These are phyloP conservation scores for Diddensiella caesifluorescens DNA, from an alignment of 805 yeast species.

Conservation along the genomic window DNA sequence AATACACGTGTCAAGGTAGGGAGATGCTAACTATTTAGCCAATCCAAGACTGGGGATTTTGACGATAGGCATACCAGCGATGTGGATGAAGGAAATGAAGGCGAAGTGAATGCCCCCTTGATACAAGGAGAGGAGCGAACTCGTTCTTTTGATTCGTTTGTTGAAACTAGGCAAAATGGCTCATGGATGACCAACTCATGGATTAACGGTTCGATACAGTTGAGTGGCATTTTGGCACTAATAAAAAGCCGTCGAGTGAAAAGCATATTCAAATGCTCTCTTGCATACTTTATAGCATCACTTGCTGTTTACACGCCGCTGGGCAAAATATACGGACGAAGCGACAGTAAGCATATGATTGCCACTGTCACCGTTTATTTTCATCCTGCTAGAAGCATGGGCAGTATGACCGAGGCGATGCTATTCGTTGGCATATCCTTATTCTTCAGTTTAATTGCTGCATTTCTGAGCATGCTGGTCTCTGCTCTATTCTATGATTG, in stretches of 20 bases:
- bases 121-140: too few relatives aligned
- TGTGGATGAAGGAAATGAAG: too few relatives aligned
- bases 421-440: constrained; percentile 54
- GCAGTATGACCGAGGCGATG: constrained; percentile 73
- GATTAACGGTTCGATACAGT: background rate
- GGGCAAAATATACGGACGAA: constrained; percentile 49
- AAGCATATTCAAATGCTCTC: constrained; percentile 52
- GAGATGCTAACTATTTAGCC: too few relatives aligned
- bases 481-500: constrained; percentile 42
- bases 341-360: constrained; percentile 73
- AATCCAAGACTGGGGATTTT: too few relatives aligned
- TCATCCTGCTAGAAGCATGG: constrained; percentile 74
- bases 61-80: too few relatives aligned
- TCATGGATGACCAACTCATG: background rate
- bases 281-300: constrained; percentile 73
- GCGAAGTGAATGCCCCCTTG: too few relatives aligned
- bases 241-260: constrained; percentile 10
- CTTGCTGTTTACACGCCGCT: constrained; percentile 55
- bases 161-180: background rate
- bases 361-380: constrained; percentile 83
- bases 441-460: constrained; percentile 47
- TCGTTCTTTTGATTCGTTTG: too few relatives aligned
- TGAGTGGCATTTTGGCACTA: background rate
- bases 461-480: constrained; percentile 47
- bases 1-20: too few relatives aligned